phyloP scores from a whole-genome alignment of 2,329 filamentous ascomycete species.

The Cladosporium phlei region DNA sequence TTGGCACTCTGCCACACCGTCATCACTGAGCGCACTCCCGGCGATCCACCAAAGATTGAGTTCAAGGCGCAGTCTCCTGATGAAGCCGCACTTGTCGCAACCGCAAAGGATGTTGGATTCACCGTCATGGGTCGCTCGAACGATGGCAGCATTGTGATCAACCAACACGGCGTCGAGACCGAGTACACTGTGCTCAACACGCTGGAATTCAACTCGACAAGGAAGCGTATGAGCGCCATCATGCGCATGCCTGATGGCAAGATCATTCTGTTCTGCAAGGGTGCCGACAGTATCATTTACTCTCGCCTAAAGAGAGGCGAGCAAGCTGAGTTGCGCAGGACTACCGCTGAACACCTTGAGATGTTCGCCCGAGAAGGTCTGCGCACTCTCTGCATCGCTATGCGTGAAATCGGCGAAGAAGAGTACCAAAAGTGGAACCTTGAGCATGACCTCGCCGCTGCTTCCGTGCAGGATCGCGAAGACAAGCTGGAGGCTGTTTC shows the following conservation, averaged over 20 bases:
- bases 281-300: slow-evolving; percentile 95
- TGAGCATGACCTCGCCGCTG: slow-evolving; percentile 80
- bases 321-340: slow-evolving; percentile 74
- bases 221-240: slow-evolving; percentile 97
- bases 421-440: slow-evolving; percentile 82
- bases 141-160: slow-evolving; percentile 72
- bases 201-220: slow-evolving; percentile 92
- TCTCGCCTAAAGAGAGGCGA: slow-evolving; percentile 79
- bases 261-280: slow-evolving; percentile 93
- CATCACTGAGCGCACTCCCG: slow-evolving; percentile 81
- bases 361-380: slow-evolving; percentile 95
- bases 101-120: slow-evolving; percentile 91
- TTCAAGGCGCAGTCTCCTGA: slow-evolving; percentile 98
- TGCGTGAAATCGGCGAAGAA: slow-evolving; percentile 71
- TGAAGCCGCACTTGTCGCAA: slow-evolving; percentile 88
- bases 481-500: slow-evolving; percentile 88
- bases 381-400: slow-evolving; percentile 88
- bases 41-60: slow-evolving; percentile 83
- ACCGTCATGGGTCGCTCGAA: slow-evolving; percentile 77
- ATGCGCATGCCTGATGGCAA: slow-evolving; percentile 86
- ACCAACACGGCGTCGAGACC: slow-evolving; percentile 78
- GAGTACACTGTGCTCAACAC: slow-evolving; percentile 87
- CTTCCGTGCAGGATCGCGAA: slow-evolving; percentile 78
- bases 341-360: slow-evolving; percentile 89
- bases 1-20: slow-evolving; percentile 96